Evolutionary conservation across 176 grass and related monocot genomes (phyloP), one percentile per base, ranked within the genome.

Genomic region (Raddia guianensis): DNA sequence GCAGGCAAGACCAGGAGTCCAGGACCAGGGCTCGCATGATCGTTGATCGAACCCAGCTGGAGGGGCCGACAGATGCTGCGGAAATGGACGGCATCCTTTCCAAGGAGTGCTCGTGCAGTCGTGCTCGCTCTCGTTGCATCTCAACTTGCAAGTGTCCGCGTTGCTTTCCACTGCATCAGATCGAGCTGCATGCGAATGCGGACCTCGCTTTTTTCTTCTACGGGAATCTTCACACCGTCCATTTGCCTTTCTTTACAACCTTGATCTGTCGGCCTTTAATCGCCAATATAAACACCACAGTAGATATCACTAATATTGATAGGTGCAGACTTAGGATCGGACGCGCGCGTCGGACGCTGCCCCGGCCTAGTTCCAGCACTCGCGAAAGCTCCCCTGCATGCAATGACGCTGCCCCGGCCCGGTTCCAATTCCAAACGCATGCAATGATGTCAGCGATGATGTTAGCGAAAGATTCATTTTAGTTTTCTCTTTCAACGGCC

Each of bases 1-100:
- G 61, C 7, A 37, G 33, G 62, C 33, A 64, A 7, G 62, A 37
- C 62, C 51, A 57, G 5, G 62, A 7, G 62, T 15, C 62, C 51
- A 57, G 5, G 62, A 37, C 62, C 51, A 57, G 47, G 47, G 19
- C 32, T 37, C 0, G 77, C 20, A 46, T 33, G 9, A 35, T 19
- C 9, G 60, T 15, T 44, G 81, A 66, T 46, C 49, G 81, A 85
- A 77, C 49, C 52, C 52, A 42, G 9, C 62, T 8, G 20, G 40
- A 75, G 8, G 13, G 52, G 4, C 37, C 37, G 37, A 40, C 37
- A 40, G 37, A 57, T 54, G 74, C 66, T 66, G 74, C 27, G 57
- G 75, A 53, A 78, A 71, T 72, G 55, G 56, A 64, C 48, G 66
- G 83, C 83, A 72, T 64, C 75, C 47, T 73, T 85, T 66, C 67